Conservation (phyloP, 202 grass and related monocot species). For the Panicum hallii region DNA sequence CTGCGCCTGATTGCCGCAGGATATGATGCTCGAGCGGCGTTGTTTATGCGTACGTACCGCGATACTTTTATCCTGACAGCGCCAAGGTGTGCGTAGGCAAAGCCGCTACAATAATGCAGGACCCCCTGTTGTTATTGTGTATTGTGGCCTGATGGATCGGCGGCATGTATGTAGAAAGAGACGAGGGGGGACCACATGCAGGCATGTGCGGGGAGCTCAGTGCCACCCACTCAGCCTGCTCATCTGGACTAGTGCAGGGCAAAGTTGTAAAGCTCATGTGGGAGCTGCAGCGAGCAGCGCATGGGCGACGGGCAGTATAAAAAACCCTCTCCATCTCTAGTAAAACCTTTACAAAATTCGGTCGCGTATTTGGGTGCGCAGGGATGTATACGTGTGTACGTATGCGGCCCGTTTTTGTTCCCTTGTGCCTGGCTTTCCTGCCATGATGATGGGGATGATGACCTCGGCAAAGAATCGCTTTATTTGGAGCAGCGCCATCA, state of each 20-base stretch:
- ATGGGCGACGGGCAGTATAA: neutral
- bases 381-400: constrained; percentile 35
- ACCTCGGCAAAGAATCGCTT: constrained; percentile 59
- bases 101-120: constrained; percentile 36
- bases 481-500: constrained; percentile 63
- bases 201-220: constrained; percentile 57
- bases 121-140: constrained; percentile 43
- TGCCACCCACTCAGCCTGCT: constrained; percentile 63
- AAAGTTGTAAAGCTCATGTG: constrained; percentile 47
- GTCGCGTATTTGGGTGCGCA: neutral
- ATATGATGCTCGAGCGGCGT: constrained; percentile 42
- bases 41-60: constrained; percentile 40
- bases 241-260: constrained; percentile 39
- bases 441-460: constrained; percentile 53
- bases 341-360: neutral
- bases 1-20: constrained; percentile 39
- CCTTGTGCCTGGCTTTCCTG: constrained; percentile 43
- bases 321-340: constrained; percentile 14
- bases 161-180: constrained; percentile 41
- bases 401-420: constrained; percentile 51
- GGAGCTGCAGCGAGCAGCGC: constrained; percentile 10
- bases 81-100: constrained; percentile 49
- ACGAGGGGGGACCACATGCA: constrained; percentile 50
- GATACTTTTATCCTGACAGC: constrained; percentile 32
- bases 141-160: constrained; percentile 39